Conservation (phyloP, 345 rosid species). For the Mallotus nudiflorus region DNA sequence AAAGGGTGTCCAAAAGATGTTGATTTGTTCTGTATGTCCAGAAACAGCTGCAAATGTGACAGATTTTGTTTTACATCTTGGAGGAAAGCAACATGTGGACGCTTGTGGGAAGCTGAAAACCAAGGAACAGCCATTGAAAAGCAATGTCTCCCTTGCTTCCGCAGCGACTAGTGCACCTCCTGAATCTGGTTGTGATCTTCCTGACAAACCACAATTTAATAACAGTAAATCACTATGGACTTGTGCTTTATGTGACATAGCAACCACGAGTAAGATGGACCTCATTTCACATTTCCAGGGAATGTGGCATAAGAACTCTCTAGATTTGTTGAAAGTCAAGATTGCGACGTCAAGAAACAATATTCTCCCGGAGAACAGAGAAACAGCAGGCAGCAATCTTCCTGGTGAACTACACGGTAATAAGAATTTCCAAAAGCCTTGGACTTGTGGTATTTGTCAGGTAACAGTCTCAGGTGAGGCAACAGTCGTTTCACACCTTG, state of each 20-base stretch:
- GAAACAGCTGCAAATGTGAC: too few species aligned
- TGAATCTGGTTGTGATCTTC: too few species aligned
- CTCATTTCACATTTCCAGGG: slow-evolving; percentile 10
- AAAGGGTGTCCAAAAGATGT: too few species aligned
- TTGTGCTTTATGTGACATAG: neutral
- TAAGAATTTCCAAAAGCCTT: neutral
- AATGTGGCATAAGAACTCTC: neutral
- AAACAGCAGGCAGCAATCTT: too few species aligned
- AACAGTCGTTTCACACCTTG: neutral
- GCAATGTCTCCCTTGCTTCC: neutral
- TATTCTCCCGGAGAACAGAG: neutral
- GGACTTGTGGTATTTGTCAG: neutral
- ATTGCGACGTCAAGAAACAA: neutral
- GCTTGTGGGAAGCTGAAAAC: too few species aligned
- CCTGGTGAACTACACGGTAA: too few species aligned
- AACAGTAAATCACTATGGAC: neutral
- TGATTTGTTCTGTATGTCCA: too few species aligned
- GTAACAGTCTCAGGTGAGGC: neutral
- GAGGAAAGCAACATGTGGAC: too few species aligned
- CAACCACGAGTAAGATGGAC: neutral
- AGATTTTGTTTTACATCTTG: too few species aligned
- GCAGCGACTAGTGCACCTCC: too few species aligned
- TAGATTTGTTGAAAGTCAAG: slow-evolving; percentile 3
- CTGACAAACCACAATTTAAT: too few species aligned
- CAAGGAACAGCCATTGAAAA: neutral